Conservation (phyloP, 805 yeast species). For the Myxozyma vanderwaltii region DNA sequence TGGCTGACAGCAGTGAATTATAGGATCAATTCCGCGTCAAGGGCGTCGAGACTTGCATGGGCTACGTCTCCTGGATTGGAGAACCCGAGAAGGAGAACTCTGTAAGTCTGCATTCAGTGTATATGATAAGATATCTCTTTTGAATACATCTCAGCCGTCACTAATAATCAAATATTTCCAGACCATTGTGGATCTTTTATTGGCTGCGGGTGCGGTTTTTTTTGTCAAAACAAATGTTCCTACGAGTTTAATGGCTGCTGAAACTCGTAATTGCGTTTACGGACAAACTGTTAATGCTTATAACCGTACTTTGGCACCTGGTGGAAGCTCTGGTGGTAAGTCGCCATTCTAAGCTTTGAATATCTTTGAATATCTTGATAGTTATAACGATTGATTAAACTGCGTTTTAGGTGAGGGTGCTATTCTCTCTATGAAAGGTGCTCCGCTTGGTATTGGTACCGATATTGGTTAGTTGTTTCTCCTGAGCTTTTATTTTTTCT, state of each 20-base stretch:
- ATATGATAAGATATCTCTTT: too few relatives aligned
- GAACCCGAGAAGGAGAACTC: slow-evolving; percentile 44
- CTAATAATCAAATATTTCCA: not conserved
- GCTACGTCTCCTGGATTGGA: slow-evolving; percentile 51
- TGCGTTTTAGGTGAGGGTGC: slow-evolving; percentile 51
- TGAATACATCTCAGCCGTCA: too few relatives aligned
- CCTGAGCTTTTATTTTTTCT: not conserved
- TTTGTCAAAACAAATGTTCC: slow-evolving; percentile 59
- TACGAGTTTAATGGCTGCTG: slow-evolving; percentile 48
- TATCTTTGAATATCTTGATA: not conserved
- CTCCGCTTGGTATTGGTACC: slow-evolving; percentile 53
- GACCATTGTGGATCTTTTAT: slow-evolving; percentile 47
- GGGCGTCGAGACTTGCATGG: slow-evolving; percentile 55
- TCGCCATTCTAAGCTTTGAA: slow-evolving; percentile 41
- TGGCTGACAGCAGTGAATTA: not conserved
- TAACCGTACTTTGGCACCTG: slow-evolving; percentile 49
- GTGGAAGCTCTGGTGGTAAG: slow-evolving; percentile 61
- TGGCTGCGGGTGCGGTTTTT: slow-evolving; percentile 55
- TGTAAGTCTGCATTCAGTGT: slow-evolving; percentile 33
- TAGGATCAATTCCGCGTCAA: slow-evolving; percentile 50
- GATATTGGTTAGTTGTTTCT: slow-evolving; percentile 49
- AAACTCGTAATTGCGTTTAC: slow-evolving; percentile 48
- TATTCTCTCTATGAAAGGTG: slow-evolving; percentile 48
- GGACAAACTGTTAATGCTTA: slow-evolving; percentile 53
- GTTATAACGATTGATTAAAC: too few relatives aligned